These are phyloP conservation scores for Fusarium torulosum DNA, from an alignment of 2,329 filamentous ascomycete genomes.

Conservation along the genomic window DNA sequence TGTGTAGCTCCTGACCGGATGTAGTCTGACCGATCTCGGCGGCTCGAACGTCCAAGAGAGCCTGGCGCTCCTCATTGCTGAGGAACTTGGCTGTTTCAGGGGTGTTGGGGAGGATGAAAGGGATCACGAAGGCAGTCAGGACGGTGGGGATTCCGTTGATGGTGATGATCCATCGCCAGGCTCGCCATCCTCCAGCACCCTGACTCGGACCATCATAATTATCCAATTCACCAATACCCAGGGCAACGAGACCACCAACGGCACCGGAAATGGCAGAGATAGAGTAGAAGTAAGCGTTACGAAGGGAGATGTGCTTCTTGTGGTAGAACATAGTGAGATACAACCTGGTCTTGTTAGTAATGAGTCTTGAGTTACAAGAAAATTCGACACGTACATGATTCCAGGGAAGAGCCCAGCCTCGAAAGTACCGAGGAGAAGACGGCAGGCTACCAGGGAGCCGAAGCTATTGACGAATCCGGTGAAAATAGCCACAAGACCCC, in stretches of 20 bases:
- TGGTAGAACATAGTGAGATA: slow-evolving; percentile 74
- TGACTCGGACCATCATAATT: slow-evolving; percentile 63
- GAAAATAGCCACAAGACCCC: slow-evolving; percentile 59
- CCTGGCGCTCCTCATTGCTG: slow-evolving; percentile 53
- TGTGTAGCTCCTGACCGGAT: slow-evolving; percentile 47
- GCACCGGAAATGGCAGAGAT: slow-evolving; percentile 72
- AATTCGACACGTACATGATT: slow-evolving; percentile 49
- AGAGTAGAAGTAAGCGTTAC: slow-evolving; percentile 73
- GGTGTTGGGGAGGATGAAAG: slow-evolving; percentile 69
- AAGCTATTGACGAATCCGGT: slow-evolving; percentile 61
- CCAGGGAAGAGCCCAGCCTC: slow-evolving; percentile 66
- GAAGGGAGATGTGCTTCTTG: slow-evolving; percentile 70
- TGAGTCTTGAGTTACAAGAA: accelerated
- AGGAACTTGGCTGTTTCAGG: slow-evolving; percentile 64
- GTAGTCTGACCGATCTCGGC: slow-evolving; percentile 57
- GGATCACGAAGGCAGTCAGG: slow-evolving; percentile 65
- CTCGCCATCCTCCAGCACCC: slow-evolving; percentile 66
- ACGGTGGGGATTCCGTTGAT: slow-evolving; percentile 62
- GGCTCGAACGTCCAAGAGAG: slow-evolving; percentile 64
- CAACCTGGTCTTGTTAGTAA: slow-evolving; percentile 44
- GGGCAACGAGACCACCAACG: slow-evolving; percentile 73
- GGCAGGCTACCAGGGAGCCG: slow-evolving; percentile 59
- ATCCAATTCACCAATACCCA: slow-evolving; percentile 62
- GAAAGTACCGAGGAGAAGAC: slow-evolving; percentile 52
- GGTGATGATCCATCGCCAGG: slow-evolving; percentile 76